A percentile compares a stretch with the other conserved stretches of the same genome.
These are phyloP conservation scores for Juncus effusus DNA, from an alignment of 176 grass and related monocot genomes.

Conservation along the genomic window DNA sequence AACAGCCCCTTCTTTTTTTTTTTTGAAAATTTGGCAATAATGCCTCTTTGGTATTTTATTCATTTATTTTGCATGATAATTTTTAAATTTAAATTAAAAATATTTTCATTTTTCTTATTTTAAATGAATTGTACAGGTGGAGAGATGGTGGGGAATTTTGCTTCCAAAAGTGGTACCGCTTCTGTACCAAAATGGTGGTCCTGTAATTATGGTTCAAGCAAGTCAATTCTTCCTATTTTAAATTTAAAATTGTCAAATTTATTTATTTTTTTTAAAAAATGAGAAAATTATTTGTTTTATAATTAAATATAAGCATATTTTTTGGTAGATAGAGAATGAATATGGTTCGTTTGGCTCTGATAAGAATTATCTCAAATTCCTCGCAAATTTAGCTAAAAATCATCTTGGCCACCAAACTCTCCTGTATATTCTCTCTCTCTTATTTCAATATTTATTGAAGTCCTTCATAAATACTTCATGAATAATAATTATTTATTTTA, in stretches of 20 bases:
- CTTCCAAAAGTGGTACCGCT: constrained; percentile 67
- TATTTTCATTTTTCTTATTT: not conserved
- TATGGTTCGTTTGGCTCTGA: constrained; percentile 93
- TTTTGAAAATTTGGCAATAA: not conserved
- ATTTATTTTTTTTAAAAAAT: constrained; percentile 15
- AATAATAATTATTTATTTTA: constrained; percentile 17
- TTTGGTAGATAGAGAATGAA: constrained; percentile 91
- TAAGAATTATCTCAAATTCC: constrained; percentile 74
- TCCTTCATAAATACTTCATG: not conserved
- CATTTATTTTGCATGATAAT: not conserved
- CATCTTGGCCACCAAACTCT: constrained; percentile 68
- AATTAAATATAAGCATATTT: not conserved
- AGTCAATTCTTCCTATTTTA: constrained; percentile 26
- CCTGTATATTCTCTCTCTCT: constrained; percentile 46
- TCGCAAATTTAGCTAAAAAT: constrained; percentile 66
- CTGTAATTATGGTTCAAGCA: constrained; percentile 93
- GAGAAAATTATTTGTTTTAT: constrained; percentile 30
- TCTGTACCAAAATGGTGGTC: constrained; percentile 79
- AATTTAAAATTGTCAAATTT: too few species aligned
- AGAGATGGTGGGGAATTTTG: constrained; percentile 84
- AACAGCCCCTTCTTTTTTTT: not conserved
- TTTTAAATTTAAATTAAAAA: not conserved
- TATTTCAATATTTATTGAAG: not conserved
- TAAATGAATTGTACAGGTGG: constrained; percentile 50
- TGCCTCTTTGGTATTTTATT: not conserved